Base-by-base conservation (phyloP, 495 filamentous ascomycete genomes). In the Letharia lupina region DNA sequence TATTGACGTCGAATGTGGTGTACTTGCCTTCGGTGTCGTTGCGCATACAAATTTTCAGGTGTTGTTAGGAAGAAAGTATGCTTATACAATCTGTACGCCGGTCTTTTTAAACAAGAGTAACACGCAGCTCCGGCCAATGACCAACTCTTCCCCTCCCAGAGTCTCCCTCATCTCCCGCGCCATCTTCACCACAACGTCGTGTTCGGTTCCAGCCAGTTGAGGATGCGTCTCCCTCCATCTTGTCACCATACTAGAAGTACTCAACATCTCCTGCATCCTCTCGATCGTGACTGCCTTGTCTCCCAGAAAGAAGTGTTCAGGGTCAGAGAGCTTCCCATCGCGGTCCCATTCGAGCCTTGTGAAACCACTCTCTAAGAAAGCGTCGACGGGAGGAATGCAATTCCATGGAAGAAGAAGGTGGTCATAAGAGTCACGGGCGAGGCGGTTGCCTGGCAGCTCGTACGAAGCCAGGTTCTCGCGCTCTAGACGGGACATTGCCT, bases 351-450 rank as follows among this genome's bases (percentile, higher is more conserved):
- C 77, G 62, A 72, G 74, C 28, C 79, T 68, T 18, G 76, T 41
- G 61, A 81, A 84, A 0, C 66, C 65, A 0, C 37, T 63, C 69
- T 79, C 41, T 0, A 79, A 76, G 63, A 86, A 86, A 1, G 67
- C 76, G 2, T 52, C 18, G 0, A 78, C 73, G 3, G 76, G 69
- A 4, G 66, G 61, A 8, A 65, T 65, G 13, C 80, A 28, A 6
- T 73, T 73, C 84, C 83, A 87, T 9, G 84, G 84, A 10, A 87
- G 72, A 18, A 70, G 70, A 1, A 86, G 74, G 40, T 78, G 70
- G 1, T 58, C 65, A 67, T 86, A 86, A 23, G 74, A 56, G 1
- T 71, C 63, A 0, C 71, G 72, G 0, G 74, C 69, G 5, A 82
- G 48, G 0, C 44, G 52, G 64, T 81, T 84, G 0, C 80, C 79